Evolutionary conservation across 2,329 filamentous ascomycete species (phyloP).

Genomic region (Microcyclospora tardicrescens): DNA sequence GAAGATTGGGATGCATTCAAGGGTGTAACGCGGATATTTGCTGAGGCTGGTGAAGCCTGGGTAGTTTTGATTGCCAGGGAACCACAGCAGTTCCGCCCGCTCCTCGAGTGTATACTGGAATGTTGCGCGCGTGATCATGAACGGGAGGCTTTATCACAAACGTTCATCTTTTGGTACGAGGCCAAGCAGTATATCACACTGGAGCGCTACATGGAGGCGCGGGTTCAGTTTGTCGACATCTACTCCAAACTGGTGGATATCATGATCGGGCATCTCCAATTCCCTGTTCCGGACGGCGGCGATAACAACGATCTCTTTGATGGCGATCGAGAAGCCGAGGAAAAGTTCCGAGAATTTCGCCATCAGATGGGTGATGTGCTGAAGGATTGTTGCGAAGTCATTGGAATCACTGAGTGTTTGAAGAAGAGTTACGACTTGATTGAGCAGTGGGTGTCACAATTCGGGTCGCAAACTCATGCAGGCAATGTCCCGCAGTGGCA

Average conservation of each 20-base stretch:
- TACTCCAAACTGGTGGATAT: slow-evolving; percentile 87
- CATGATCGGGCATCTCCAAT: slow-evolving; percentile 81
- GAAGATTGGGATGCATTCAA: slow-evolving; percentile 81
- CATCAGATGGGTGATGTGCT: slow-evolving; percentile 96
- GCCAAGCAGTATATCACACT: slow-evolving; percentile 91
- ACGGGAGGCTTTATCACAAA: slow-evolving; percentile 80
- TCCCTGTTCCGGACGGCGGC: slow-evolving; percentile 60
- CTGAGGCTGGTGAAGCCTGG: slow-evolving; percentile 90
- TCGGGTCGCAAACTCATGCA: slow-evolving; percentile 60
- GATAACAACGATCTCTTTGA: slow-evolving; percentile 77
- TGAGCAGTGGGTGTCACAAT: slow-evolving; percentile 74
- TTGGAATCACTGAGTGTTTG: slow-evolving; percentile 83
- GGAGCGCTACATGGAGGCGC: slow-evolving; percentile 75
- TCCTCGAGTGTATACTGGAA: slow-evolving; percentile 87
- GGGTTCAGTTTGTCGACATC: slow-evolving; percentile 62
- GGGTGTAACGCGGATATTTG: slow-evolving; percentile 76
- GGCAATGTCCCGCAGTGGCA: slow-evolving; percentile 87
- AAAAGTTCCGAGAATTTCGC: slow-evolving; percentile 92
- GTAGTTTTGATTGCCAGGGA: slow-evolving; percentile 80
- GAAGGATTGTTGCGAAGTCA: slow-evolving; percentile 93
- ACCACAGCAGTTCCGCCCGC: slow-evolving; percentile 63
- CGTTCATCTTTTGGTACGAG: slow-evolving; percentile 97
- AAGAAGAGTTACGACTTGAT: slow-evolving; percentile 79
- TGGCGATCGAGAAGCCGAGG: slow-evolving; percentile 87
- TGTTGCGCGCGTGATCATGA: slow-evolving; percentile 79